Percentiles rank a stretch among this genome's conserved stretches.
Evolutionary conservation across 139 green algal genomes (phyloP).

Genomic region (Bryopsis sp.): DNA sequence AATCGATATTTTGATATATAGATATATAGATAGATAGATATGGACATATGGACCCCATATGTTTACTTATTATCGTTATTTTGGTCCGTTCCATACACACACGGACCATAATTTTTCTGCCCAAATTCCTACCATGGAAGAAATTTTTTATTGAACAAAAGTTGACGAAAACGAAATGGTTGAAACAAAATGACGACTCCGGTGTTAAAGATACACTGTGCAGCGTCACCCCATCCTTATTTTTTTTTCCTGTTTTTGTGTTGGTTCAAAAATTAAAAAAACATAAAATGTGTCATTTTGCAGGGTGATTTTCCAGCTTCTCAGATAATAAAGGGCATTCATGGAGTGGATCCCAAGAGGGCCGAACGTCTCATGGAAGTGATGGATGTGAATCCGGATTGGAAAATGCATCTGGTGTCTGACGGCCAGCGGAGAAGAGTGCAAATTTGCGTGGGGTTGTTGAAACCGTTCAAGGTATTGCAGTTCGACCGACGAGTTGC

Average conservation of each 20-base stretch:
- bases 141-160: neutral
- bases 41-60: too few relatives aligned
- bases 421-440: constrained; percentile 86
- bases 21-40: too few relatives aligned
- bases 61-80: too few relatives aligned
- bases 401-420: constrained; percentile 73
- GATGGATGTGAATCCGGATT: constrained; percentile 77
- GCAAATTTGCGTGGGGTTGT: constrained; percentile 83
- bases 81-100: too few relatives aligned
- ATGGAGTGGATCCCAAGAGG: constrained; percentile 47
- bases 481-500: neutral
- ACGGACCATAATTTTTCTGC: too few relatives aligned
- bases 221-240: neutral
- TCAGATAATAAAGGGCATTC: constrained; percentile 78
- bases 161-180: neutral
- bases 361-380: constrained; percentile 61
- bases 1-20: neutral
- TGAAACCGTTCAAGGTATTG: constrained; percentile 77
- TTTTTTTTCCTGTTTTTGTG: neutral
- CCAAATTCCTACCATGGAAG: neutral
- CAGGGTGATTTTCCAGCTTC: constrained; percentile 82
- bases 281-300: neutral
- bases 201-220: neutral
- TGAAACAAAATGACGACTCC: neutral
- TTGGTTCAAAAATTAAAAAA: neutral